Evolutionary conservation across 306 rosid species (phyloP), one percentile per base, ranked within the genome.

Genomic region (Malus asiatica): DNA sequence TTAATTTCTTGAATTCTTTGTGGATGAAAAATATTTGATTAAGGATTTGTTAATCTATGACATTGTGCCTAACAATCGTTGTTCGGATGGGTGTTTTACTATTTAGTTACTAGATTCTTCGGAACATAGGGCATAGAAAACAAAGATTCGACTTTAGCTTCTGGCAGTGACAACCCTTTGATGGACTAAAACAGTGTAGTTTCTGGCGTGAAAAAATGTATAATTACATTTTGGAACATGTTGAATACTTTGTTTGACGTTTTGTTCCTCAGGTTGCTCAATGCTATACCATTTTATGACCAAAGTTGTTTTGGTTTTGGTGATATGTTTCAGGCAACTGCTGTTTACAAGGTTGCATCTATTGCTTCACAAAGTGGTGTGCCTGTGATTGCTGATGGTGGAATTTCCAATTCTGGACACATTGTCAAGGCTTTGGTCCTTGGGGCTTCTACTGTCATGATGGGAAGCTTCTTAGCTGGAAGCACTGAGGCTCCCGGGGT

Each of bases 381-480:
- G 82, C 98, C 98, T 48, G 85, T 93, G 45, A 91, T 93, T 85
- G 98, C 97, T 60, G 98, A 93, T 76, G 96, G 98, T 66, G 98
- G 98, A 32, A 93, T 93, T 88, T 91, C 98, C 33, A 84, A 88
- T 73, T 93, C 98, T 81, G 97, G 97, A 38, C 98, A 91, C 76
- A 78, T 93, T 79, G 97, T 93, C 2, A 93, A 93, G 89, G 97
- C 97, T 79, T 83, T 93, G 77, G 78, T 84, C 12, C 85, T 93
- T 66, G 97, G 98, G 45, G 98, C 96, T 40, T 93, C 98, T 12
- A 93, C 97, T 42, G 93, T 91, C 61, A 93, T 93, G 98, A 91
- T 93, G 98, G 98, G 98, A 75, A 90, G 97, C 81, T 93, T 91
- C 83, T 88, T 93, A 79, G 97, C 97, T 51, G 97, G 98, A 63